These are phyloP conservation scores for Venturia asperata DNA, from an alignment of 2,329 filamentous ascomycete genomes.

Conservation along the genomic window DNA sequence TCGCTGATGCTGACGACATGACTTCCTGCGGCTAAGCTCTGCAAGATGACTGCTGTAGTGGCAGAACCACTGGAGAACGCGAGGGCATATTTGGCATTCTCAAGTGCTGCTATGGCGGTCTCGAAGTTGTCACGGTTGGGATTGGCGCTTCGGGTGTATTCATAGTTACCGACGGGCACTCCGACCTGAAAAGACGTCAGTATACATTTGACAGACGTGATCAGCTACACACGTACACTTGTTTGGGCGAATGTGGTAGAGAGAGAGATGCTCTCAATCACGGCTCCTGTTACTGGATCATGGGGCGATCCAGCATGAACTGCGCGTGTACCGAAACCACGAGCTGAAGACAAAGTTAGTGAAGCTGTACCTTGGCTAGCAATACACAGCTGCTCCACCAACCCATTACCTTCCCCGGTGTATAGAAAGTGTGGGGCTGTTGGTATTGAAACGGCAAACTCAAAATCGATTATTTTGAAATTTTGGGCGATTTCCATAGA, in stretches of 20 bases:
- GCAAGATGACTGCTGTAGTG: constrained; percentile 85
- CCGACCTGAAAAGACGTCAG: constrained; percentile 49
- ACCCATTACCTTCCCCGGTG: no score
- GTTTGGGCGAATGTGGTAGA: constrained; percentile 96
- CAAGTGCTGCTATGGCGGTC: constrained; percentile 79
- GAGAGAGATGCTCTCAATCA: constrained; percentile 93
- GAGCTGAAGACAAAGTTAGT: constrained; percentile 35
- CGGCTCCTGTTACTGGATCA: constrained; percentile 85
- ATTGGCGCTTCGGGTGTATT: constrained; percentile 90
- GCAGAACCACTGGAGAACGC: constrained; percentile 93
- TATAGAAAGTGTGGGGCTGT: neutral
- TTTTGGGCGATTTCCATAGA: neutral
- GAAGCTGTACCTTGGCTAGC: neutral
- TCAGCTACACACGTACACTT: constrained; percentile 30
- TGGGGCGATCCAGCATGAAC: constrained; percentile 90
- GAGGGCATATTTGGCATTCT: constrained; percentile 85
- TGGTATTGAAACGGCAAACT: no score
- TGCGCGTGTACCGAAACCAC: constrained; percentile 84
- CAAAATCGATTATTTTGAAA: no score
- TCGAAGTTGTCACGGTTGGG: constrained; percentile 94
- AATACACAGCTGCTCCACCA: neutral
- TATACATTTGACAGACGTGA: neutral
- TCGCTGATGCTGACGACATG: constrained; percentile 96
- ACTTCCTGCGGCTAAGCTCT: constrained; percentile 81
- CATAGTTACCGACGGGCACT: constrained; percentile 77